Conservation (phyloP, 192 early-diverging fungal species). For the Coemansia sp. region DNA sequence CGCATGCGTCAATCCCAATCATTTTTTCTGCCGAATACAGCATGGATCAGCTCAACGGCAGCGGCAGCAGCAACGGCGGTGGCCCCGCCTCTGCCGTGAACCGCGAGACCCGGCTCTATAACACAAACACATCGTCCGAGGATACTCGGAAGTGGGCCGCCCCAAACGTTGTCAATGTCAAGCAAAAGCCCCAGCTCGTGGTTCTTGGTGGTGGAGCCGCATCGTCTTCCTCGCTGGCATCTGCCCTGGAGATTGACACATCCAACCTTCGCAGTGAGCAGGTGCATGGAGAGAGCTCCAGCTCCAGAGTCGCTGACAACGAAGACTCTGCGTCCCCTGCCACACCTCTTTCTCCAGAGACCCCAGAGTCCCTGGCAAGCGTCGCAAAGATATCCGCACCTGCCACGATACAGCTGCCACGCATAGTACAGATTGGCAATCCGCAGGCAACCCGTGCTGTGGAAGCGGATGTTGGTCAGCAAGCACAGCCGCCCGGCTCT, state of each 20-base stretch:
- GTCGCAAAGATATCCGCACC: slow-evolving; percentile 20
- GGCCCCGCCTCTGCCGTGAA: slow-evolving; percentile 8
- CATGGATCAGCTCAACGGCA: slow-evolving; percentile 12
- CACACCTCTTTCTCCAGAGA: slow-evolving; percentile 26
- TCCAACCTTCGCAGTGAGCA: neutral
- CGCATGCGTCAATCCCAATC: slow-evolving; percentile 43
- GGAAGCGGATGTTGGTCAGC: slow-evolving; percentile 4
- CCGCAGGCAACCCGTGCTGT: slow-evolving; percentile 20
- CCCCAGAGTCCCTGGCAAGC: slow-evolving; percentile 13
- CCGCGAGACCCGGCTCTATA: slow-evolving; percentile 40
- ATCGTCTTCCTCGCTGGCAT: neutral
- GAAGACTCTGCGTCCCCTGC: slow-evolving; percentile 14
- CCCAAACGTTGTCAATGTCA: slow-evolving; percentile 38
- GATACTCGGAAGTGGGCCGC: slow-evolving; percentile 33
- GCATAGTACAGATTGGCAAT: slow-evolving; percentile 36
- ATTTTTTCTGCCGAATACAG: slow-evolving; percentile 31
- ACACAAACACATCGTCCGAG: slow-evolving; percentile 13
- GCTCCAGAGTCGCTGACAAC: no score
- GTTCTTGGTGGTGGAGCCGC: slow-evolving; percentile 12
- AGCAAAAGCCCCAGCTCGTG: slow-evolving; percentile 40
- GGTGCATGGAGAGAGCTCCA: neutral
- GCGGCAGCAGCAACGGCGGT: slow-evolving; percentile 10
- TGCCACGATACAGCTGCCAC: slow-evolving; percentile 27
- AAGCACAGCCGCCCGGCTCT: slow-evolving; percentile 17
- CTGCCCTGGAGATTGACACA: slow-evolving; percentile 14